phyloP scores from a whole-genome alignment of 1,284 basidiomycete species.

The Sanghuangporus baumii region DNA sequence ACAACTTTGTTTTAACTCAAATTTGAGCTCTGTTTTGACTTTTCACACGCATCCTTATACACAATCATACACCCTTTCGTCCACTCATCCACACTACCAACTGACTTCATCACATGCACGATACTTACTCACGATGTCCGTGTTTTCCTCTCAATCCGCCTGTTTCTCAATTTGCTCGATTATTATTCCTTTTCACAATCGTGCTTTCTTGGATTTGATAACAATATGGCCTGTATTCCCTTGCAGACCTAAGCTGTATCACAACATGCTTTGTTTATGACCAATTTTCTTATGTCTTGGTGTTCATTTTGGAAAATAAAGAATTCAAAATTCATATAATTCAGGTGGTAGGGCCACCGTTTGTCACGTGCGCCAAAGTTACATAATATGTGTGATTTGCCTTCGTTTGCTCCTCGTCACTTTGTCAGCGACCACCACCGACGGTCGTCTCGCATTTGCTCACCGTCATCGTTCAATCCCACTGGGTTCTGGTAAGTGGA shows the following conservation, averaged over 20 bases:
- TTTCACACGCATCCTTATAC: constrained; percentile 20
- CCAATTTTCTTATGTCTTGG: neutral
- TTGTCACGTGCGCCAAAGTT: neutral
- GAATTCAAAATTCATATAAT: no score
- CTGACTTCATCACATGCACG: neutral
- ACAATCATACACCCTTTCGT: constrained; percentile 22
- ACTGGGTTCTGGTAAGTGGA: neutral
- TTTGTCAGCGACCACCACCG: constrained; percentile 8
- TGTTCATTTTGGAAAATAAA: neutral
- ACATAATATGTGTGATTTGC: neutral
- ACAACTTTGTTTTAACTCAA: constrained; percentile 11
- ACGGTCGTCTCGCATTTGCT: neutral
- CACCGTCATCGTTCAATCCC: neutral
- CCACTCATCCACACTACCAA: constrained; percentile 20
- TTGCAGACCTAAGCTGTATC: constrained; percentile 1
- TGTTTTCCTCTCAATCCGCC: neutral
- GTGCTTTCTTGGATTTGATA: neutral
- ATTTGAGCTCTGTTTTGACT: constrained; percentile 4
- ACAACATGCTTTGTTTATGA: neutral
- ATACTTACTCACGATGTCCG: neutral
- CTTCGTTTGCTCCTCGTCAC: neutral
- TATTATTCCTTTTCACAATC: neutral
- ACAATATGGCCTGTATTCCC: neutral
- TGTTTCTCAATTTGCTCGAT: neutral
- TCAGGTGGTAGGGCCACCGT: no score